These are phyloP conservation scores for Debaryomyces coudertii DNA, from an alignment of 1,139 yeast species.

Conservation along the genomic window DNA sequence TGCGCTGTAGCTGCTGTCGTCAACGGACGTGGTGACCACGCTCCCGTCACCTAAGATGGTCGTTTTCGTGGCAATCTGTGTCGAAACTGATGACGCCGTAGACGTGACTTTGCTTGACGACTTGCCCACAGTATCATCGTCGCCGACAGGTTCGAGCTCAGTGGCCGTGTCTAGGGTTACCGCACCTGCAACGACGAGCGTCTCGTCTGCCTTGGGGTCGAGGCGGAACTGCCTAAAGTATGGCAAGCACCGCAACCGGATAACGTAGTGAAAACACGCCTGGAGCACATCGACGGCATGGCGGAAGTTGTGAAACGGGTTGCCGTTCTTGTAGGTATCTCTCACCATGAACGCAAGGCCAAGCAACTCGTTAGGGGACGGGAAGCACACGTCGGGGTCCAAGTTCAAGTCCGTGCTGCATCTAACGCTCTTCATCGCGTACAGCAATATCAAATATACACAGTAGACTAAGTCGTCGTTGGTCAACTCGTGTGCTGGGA, in stretches of 20 bases:
- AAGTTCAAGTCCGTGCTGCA: conserved; percentile 17
- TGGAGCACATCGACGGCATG: conserved; percentile 96
- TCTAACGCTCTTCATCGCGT: conserved; percentile 43
- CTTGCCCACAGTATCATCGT: not conserved
- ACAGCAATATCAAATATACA: conserved; percentile 57
- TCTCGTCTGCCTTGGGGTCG: conserved; percentile 34
- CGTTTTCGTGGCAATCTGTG: not conserved
- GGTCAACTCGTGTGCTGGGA: conserved; percentile 69
- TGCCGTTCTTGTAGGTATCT: conserved; percentile 78
- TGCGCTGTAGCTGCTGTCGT: not conserved
- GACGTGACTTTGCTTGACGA: no score
- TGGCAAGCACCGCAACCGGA: conserved; percentile 52
- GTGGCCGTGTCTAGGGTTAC: not conserved
- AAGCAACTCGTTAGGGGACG: conserved; percentile 49
- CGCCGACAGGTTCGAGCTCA: conserved; percentile 5
- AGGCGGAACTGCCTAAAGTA: conserved; percentile 38
- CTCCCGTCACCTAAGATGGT: not conserved
- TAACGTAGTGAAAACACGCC: conserved; percentile 72
- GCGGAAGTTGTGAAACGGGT: conserved; percentile 91
- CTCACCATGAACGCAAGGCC: conserved; percentile 67
- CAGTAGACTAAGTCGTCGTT: conserved; percentile 70
- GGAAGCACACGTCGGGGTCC: conserved; percentile 21
- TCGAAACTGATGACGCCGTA: not conserved
- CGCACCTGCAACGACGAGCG: conserved; percentile 11
- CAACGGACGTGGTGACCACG: not conserved